Evolutionary conservation across 192 early-diverging fungal genomes (phyloP), one percentile per base, ranked within the genome.

Genomic region (Coemansia sp.): DNA sequence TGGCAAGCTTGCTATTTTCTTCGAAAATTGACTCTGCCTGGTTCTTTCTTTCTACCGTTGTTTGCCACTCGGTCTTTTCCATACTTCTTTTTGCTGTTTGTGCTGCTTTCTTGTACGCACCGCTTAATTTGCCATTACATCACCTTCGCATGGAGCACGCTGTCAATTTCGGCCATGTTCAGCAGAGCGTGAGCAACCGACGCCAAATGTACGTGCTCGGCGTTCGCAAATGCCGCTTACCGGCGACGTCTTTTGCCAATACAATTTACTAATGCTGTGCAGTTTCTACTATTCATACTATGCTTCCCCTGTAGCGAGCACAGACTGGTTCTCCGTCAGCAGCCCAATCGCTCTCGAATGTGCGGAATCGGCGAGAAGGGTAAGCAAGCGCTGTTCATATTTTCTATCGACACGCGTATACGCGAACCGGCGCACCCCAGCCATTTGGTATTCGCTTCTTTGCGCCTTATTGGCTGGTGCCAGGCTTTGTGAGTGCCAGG

Each of bases 361-460:
- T 96, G 94, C 71, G 91, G 94, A 59, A 91, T 93, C 71, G 91
- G 91, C 62, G 94, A 93, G 69, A 96, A 96, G 86, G 93, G 91
- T 90, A 86, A 69, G 82, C 54, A 31, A 31, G 31, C 31, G 31
- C 31, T 31, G 31, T 31, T 31, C 31, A 31, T 31, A 31, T 31
- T 31, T 31, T 31, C 31, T 31, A 31, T 31, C 31, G 31, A 31
- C 31, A 6, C 31, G 31, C 31, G 31, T 31, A 31, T 6, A 31
- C 31, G 31, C 31, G 31, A 31, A 31, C 31, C 31, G 31, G 31
- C 31, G 1, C 31, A 31, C 31, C 31, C 5, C 31, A 31, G 31
- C 31, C 7, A 31, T 31, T 6, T 31, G 31, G 5, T 31, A 31
- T 31, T 31, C 31, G 7, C 31, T 31, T 31, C 31, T 31, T 31